phyloP scores from a whole-genome alignment of 805 yeast genomes.

The Ogataea pilisensis region DNA sequence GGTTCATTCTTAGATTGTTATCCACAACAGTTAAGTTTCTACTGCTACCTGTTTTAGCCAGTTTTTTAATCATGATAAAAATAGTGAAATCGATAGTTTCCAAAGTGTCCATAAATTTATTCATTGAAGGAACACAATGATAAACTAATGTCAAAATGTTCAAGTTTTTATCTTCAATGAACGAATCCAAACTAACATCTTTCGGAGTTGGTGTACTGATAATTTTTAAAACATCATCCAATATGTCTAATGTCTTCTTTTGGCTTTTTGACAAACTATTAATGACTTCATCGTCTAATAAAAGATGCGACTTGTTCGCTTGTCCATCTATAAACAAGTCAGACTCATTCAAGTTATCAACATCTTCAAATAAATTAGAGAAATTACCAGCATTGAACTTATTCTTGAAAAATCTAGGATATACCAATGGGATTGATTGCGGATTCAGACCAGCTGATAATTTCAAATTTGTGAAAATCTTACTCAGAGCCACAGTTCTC shows the following conservation, averaged over 20 bases:
- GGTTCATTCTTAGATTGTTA: no score
- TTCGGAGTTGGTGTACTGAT: slow-evolving; percentile 37
- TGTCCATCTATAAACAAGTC: slow-evolving; percentile 28
- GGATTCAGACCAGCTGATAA: slow-evolving; percentile 13
- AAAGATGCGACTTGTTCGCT: slow-evolving; percentile 30
- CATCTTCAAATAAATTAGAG: slow-evolving; percentile 58
- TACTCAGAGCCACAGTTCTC: slow-evolving; percentile 14
- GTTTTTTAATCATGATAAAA: slow-evolving; percentile 32
- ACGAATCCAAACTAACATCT: slow-evolving; percentile 17
- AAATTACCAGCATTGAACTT: slow-evolving; percentile 78
- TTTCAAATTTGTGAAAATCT: slow-evolving; percentile 14
- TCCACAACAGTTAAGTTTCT: slow-evolving; percentile 14
- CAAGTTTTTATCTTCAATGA: slow-evolving; percentile 42
- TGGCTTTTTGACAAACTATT: slow-evolving; percentile 34
- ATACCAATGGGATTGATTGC: slow-evolving; percentile 51
- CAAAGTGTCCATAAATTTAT: slow-evolving; percentile 46
- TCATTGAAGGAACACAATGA: slow-evolving; percentile 45
- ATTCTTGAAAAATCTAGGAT: slow-evolving; percentile 64
- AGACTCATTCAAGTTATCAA: slow-evolving; percentile 21
- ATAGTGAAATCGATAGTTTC: slow-evolving; percentile 63
- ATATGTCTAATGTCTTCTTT: slow-evolving; percentile 35
- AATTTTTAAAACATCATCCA: slow-evolving; percentile 39
- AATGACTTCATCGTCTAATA: slow-evolving; percentile 48
- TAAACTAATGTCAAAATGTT: slow-evolving; percentile 51
- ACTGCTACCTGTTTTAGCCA: slow-evolving; percentile 16